These are phyloP conservation scores for Ophiocytium majus DNA, from an alignment of 352 stramenopile species.

Conservation along the genomic window DNA sequence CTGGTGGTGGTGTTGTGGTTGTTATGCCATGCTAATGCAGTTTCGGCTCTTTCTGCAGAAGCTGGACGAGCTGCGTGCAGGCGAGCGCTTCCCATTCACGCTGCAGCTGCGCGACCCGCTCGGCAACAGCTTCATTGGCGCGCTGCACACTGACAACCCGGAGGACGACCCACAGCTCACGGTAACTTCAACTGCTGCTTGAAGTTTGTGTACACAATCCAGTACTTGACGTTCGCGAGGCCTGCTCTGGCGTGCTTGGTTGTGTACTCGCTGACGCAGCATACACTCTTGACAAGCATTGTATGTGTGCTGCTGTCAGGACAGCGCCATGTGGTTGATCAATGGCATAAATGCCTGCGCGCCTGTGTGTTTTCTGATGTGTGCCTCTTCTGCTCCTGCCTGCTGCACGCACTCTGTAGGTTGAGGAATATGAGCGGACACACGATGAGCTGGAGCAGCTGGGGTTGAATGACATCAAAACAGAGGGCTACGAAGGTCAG, in stretches of 20 bases:
- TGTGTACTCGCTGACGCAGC: too few species aligned
- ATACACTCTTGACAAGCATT: too few species aligned
- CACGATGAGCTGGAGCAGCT: slow-evolving; percentile 84
- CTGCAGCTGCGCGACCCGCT: slow-evolving; percentile 77
- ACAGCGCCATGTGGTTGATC: neutral
- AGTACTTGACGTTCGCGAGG: too few species aligned
- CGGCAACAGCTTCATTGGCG: slow-evolving; percentile 77
- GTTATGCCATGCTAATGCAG: too few species aligned
- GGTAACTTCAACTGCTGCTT: too few species aligned
- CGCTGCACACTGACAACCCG: slow-evolving; percentile 42
- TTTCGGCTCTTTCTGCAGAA: slow-evolving; percentile 47
- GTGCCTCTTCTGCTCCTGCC: too few species aligned
- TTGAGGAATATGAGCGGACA: slow-evolving; percentile 78
- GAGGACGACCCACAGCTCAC: slow-evolving; percentile 45
- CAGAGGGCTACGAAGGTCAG: slow-evolving; percentile 68
- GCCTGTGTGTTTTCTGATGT: neutral
- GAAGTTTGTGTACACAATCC: too few species aligned
- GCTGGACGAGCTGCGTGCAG: slow-evolving; percentile 47
- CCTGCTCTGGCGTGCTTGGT: too few species aligned
- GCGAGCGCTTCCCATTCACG: slow-evolving; percentile 70
- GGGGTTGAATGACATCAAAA: slow-evolving; percentile 86
- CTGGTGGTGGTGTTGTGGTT: too few species aligned
- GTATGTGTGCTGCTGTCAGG: too few species aligned
- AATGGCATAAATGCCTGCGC: neutral
- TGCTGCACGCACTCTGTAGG: slow-evolving; percentile 47